Evolutionary conservation across 139 green algal genomes (phyloP).

Genomic region (Ettlia oleoabundans): DNA sequence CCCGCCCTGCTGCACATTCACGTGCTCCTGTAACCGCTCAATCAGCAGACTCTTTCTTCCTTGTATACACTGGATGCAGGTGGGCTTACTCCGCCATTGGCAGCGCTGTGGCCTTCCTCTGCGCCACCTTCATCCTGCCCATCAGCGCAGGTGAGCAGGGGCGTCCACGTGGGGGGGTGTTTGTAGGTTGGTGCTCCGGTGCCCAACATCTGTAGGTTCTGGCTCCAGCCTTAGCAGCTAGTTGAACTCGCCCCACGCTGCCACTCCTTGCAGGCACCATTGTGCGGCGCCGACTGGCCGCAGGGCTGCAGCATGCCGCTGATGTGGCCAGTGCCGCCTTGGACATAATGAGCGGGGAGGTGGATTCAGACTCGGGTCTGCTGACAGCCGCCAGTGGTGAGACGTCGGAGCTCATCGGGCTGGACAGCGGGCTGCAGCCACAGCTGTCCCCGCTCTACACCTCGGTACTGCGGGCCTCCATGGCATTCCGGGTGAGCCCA

Average conservation of each 20-base stretch:
- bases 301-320: neutral
- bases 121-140: constrained; percentile 29
- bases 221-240: no score
- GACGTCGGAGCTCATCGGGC: constrained; percentile 21
- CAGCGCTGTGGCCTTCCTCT: constrained; percentile 6
- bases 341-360: constrained; percentile 9
- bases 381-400: constrained; percentile 17
- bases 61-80: neutral
- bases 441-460: constrained; percentile 7
- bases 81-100: constrained; percentile 9
- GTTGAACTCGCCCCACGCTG: no score
- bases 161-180: neutral
- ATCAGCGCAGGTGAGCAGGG: constrained; percentile 13
- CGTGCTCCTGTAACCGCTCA: neutral
- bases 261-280: neutral
- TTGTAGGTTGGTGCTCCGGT: neutral
- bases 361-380: constrained; percentile 5
- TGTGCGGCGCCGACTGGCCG: constrained; percentile 14
- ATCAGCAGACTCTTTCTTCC: neutral
- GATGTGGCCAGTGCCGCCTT: neutral
- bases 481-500: neutral
- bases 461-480: neutral
- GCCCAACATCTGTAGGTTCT: no score
- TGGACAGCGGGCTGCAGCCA: constrained; percentile 24
- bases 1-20: no score